These are phyloP conservation scores for Nakazawaea ambrosiae DNA, from an alignment of 805 yeast species.

Conservation along the genomic window DNA sequence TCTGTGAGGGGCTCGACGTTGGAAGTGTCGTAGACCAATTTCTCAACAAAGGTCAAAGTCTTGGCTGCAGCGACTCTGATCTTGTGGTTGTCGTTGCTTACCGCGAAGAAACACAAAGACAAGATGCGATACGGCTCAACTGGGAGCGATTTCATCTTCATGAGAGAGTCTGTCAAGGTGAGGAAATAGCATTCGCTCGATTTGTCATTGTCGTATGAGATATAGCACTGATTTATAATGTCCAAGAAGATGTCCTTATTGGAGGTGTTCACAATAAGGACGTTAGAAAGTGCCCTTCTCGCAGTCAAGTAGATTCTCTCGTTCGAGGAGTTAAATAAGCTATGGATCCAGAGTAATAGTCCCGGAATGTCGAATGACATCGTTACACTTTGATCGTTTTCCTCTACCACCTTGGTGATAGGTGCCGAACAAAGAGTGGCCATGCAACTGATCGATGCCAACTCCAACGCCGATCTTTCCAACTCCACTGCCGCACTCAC, in stretches of 20 bases:
- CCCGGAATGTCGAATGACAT: slow-evolving; percentile 67
- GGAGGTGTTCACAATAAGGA: slow-evolving; percentile 54
- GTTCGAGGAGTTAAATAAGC: slow-evolving; percentile 53
- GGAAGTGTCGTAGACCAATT: slow-evolving; percentile 45
- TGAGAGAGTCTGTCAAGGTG: slow-evolving; percentile 59
- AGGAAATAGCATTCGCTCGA: slow-evolving; percentile 66
- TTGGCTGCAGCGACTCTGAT: slow-evolving; percentile 69
- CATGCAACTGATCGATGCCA: slow-evolving; percentile 76
- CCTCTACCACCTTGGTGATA: slow-evolving; percentile 40
- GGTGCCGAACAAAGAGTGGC: slow-evolving; percentile 75
- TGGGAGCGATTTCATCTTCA: slow-evolving; percentile 40
- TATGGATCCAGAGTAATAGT: slow-evolving; percentile 74
- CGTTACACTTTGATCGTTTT: slow-evolving; percentile 40
- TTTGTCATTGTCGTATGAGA: slow-evolving; percentile 38
- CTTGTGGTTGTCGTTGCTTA: slow-evolving; percentile 64
- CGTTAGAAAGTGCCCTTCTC: slow-evolving; percentile 58
- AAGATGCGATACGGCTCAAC: slow-evolving; percentile 58
- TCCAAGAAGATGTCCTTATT: slow-evolving; percentile 46
- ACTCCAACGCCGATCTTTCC: slow-evolving; percentile 63
- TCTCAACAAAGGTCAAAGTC: slow-evolving; percentile 62
- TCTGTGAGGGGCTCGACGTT: slow-evolving; percentile 56
- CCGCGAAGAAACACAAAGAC: slow-evolving; percentile 69
- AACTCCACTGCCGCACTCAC: slow-evolving; percentile 74
- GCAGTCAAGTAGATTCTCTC: slow-evolving; percentile 59
- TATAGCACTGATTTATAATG: slow-evolving; percentile 67